phyloP scores from a whole-genome alignment of 208 protist species.

The Trypanosoma theileri region DNA sequence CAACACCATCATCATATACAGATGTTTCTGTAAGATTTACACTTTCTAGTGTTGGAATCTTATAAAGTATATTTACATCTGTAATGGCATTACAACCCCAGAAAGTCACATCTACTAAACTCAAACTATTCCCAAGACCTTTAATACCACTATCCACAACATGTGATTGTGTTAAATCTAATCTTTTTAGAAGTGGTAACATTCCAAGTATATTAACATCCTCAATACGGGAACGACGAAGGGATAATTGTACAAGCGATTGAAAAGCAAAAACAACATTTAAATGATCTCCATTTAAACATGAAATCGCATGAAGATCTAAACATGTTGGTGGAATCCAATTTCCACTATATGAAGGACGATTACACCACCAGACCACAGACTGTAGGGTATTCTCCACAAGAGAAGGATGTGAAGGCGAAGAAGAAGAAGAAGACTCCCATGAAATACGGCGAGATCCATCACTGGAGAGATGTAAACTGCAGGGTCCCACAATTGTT shows the following conservation, averaged over 20 bases:
- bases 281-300: neutral
- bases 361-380: constrained; percentile 24
- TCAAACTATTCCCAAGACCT: constrained; percentile 13
- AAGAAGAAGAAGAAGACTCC: neutral
- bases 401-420: no score
- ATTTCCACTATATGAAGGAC: neutral
- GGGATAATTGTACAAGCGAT: constrained; percentile 15
- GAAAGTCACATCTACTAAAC: constrained; percentile 45
- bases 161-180: constrained; percentile 38
- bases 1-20: constrained; percentile 12
- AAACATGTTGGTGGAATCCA: neutral
- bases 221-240: constrained; percentile 21
- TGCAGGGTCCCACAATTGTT: constrained; percentile 7
- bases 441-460: constrained; percentile 14
- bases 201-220: constrained; percentile 30
- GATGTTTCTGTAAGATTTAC: constrained; percentile 13
- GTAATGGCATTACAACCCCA: constrained; percentile 45
- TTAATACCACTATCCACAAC: constrained; percentile 19
- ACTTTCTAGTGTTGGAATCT: constrained; percentile 7
- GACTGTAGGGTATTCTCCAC: neutral
- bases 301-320: neutral
- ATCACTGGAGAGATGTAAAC: neutral
- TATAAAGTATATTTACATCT: constrained; percentile 40
- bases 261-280: constrained; percentile 6
- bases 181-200: constrained; percentile 36